Base-by-base conservation (phyloP, 2,329 filamentous ascomycete genomes). In the Monosporascus sp. region DNA sequence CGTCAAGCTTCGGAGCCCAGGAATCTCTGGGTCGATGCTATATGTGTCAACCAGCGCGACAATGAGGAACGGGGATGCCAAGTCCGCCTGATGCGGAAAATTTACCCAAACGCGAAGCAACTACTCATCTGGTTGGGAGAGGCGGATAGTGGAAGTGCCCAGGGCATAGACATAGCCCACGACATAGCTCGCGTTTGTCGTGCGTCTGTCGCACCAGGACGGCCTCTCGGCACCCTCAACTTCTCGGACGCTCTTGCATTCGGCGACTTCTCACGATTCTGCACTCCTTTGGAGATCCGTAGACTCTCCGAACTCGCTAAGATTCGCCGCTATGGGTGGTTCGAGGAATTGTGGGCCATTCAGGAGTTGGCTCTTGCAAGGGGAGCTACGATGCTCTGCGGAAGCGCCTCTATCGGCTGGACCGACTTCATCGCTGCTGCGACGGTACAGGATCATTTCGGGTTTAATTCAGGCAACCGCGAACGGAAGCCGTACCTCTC, bases 401-500 rank as follows among this genome's bases (percentile, higher is more conserved):
- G 60, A 9, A 48, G 53, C 7, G 49, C 38, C 3, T 51, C 37
- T 6, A 62, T 63, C 14, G 47, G 50, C 43, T 56, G 54, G 51
- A 22, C 15, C 17, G 55, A 56, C 18, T 52, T 63, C 17, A 47
- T 53, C 25, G 57, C 54, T 27, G 61, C 61, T n/a, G 54, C 61
- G 31, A 60, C 54, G 8, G 60, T 52, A 5, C 57, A 49, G 25
- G 57, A 59, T 11, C 45, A 56, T 31, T 48, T 59, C 11, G 53
- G 56, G n/a, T 25, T 58, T 5, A 55, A 49, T 41, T 50, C 58
- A 15, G 52, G 55, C 0, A 56, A 59, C 37, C 54, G 56, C 17
- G 57, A 56, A 22, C 55, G 52, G 5, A 58, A 59, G 25, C 53
- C 56, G 3, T 58, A 55, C n/a, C 50, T 56, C 44, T 58, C 56